A percentile compares a stretch with the other conserved stretches of the same genome.
Evolutionary conservation across 257 asterid genomes (phyloP).

Genomic region (Lavandula angustifolia): DNA sequence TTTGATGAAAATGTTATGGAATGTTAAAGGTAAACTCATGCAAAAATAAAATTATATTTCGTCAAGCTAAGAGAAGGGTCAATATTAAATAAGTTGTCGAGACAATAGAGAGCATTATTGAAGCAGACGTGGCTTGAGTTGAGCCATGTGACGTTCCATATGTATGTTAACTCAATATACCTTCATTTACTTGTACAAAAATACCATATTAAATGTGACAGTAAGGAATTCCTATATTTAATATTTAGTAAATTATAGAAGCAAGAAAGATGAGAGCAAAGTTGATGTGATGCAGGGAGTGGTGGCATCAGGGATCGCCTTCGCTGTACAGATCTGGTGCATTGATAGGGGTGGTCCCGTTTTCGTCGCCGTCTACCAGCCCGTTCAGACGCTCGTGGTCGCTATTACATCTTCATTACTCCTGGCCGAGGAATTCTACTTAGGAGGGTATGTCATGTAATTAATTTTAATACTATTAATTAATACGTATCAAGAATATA

Average conservation of each 20-base stretch:
- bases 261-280: constrained; percentile 12
- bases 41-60: not conserved
- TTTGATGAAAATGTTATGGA: constrained; percentile 15
- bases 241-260: too few species aligned
- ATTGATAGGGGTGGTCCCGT: constrained; percentile 98
- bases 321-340: constrained; percentile 99
- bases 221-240: too few species aligned
- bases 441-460: constrained; percentile 70
- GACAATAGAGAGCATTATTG: constrained; percentile 19
- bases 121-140: constrained; percentile 17
- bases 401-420: constrained; percentile 84
- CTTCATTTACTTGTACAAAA: not conserved
- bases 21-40: not conserved
- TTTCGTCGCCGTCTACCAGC: constrained; percentile 97
- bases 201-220: too few species aligned
- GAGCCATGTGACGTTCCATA: constrained; percentile 18
- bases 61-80: constrained; percentile 11
- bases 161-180: constrained; percentile 34
- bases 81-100: constrained; percentile 33
- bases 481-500: too few species aligned
- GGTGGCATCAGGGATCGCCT: constrained; percentile 98
- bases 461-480: too few species aligned
- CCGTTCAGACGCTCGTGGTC: constrained; percentile 97
- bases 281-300: constrained; percentile 66
- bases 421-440: constrained; percentile 77